Evolutionary conservation across 192 early-diverging fungal genomes (phyloP), one percentile per base, ranked within the genome.

Genomic region (Glomus cerebriforme): DNA sequence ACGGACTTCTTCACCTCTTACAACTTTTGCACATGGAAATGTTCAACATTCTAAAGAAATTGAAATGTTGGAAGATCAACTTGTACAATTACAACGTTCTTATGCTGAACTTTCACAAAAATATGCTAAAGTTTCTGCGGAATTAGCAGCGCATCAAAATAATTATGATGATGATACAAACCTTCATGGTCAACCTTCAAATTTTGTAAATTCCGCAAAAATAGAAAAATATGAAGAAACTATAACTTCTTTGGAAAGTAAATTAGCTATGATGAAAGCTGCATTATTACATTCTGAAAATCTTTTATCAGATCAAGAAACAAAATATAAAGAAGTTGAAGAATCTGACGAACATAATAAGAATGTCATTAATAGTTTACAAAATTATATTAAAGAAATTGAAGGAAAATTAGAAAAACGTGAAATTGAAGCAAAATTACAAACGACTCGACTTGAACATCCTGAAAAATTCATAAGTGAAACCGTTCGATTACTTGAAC

Each of bases 221-320:
- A 87, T 93, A 68, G 49, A 92, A 71, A 91, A 92, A 64, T 92
- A 92, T 81, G 91, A 92, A 77, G 86, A 86, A 65, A 87, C 84
- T 68, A 86, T 92, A 32, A 87, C 89, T 10, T 80, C 80, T 8
- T 80, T 93, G 15, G 91, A 93, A 69, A 84, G 79, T 12, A 87
- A 92, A 65, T 79, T 93, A 58, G 84, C 82, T 17, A 80, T 88
- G 68, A 82, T 88, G 1, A 83, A 83, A 22, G 91, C 90, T 29
- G 85, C 89, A 1, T 49, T 93, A 45, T 88, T 85, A 22, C 90
- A 87, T 15, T 87, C 90, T 58, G 85, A 87, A 24, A 73, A 84
- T 54, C 84, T 87, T 31, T 82, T 90, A 54, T 79, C 86, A 35
- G 88, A 91, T 83, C 90, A 91, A 34, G 85, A 89, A 63, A 83